Percentiles rank a stretch among this genome's conserved stretches.
Conservation (phyloP, 768 basidiomycete genomes). For the Grammothele lineata region DNA sequence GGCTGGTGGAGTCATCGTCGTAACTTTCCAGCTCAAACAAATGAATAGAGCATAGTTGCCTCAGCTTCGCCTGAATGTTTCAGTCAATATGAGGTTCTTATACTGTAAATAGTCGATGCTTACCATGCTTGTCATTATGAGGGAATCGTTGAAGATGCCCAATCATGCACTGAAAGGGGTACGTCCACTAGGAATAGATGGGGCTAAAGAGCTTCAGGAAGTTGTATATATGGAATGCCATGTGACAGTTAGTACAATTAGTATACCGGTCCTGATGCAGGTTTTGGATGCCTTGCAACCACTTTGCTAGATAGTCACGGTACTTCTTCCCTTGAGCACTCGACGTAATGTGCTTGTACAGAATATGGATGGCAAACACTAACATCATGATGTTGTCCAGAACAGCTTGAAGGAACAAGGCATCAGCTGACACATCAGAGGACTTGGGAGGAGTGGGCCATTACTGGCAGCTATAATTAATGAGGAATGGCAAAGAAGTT, state of each 20-base stretch:
- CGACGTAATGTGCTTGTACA: neutral
- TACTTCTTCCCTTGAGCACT: neutral
- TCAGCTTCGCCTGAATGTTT: constrained; percentile 3
- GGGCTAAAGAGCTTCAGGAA: constrained; percentile 12
- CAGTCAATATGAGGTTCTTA: neutral
- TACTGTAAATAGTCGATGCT: neutral
- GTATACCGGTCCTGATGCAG: constrained; percentile 6
- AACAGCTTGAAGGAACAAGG: neutral
- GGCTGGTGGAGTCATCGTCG: constrained; percentile 4
- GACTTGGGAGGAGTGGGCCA: too few species aligned
- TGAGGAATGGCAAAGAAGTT: too few species aligned
- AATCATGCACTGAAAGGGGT: constrained; percentile 24
- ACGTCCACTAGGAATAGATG: constrained; percentile 24
- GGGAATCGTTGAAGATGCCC: constrained; percentile 20
- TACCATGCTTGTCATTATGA: constrained; percentile 23
- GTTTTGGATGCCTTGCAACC: constrained; percentile 5
- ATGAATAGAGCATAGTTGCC: constrained; percentile 3
- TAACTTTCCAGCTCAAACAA: constrained; percentile 1
- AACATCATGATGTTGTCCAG: constrained; percentile 10
- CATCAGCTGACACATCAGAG: too few species aligned
- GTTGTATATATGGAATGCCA: constrained; percentile 18
- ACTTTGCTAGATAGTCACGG: constrained; percentile 6
- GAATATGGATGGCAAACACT: constrained; percentile 6
- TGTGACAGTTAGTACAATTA: constrained; percentile 3
- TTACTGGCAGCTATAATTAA: too few species aligned